Percentiles rank a stretch among this genome's conserved stretches.
These are phyloP conservation scores for Fusarium caatingaense DNA, from an alignment of 2,329 filamentous ascomycete species.

Conservation along the genomic window DNA sequence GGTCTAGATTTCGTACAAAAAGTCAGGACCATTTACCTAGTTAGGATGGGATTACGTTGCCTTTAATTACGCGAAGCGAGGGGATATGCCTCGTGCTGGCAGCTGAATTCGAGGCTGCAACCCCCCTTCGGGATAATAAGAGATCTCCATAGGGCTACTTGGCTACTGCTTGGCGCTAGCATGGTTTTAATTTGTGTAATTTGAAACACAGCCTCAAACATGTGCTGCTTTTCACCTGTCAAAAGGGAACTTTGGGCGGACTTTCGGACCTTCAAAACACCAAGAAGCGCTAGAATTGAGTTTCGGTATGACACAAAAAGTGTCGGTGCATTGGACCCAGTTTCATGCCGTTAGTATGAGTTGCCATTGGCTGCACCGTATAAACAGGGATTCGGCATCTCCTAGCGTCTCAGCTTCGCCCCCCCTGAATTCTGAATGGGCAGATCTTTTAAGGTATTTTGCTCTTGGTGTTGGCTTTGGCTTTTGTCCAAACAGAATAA, in stretches of 20 bases:
- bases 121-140: neutral
- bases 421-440: neutral
- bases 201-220: conserved; percentile 6
- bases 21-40: neutral
- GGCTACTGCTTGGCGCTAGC: neutral
- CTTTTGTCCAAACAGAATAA: conserved; percentile 20
- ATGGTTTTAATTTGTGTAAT: neutral
- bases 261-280: neutral
- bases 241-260: neutral
- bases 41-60: neutral
- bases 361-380: conserved; percentile 10
- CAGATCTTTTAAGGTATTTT: conserved; percentile 2
- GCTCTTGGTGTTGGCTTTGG: conserved; percentile 4
- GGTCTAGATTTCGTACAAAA: neutral
- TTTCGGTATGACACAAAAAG: conserved; percentile 5
- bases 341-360: neutral
- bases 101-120: neutral
- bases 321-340: neutral
- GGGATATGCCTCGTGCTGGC: no score
- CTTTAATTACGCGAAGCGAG: neutral
- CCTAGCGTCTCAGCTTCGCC: conserved; percentile 14
- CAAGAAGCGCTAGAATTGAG: neutral
- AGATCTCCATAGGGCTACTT: neutral
- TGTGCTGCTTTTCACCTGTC: neutral
- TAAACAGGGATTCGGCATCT: neutral